phyloP scores from a whole-genome alignment of 495 filamentous ascomycete species.

The Talaromyces stipitatus region DNA sequence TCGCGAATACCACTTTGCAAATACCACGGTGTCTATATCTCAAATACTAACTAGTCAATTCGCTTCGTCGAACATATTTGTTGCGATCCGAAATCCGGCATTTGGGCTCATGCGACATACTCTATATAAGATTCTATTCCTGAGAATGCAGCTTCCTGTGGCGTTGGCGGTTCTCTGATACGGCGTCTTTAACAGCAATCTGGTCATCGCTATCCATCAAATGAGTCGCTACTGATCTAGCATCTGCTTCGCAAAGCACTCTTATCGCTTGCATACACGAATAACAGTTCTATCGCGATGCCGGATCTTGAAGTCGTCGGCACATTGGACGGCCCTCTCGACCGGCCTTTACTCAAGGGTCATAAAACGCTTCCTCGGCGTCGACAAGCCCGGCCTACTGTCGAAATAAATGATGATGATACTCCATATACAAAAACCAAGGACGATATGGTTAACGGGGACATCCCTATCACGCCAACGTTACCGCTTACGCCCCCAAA shows the following conservation, averaged over 20 bases:
- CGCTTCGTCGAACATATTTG: neutral
- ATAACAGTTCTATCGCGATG: slow-evolving; percentile 17
- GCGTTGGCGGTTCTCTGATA: neutral
- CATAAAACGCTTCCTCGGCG: slow-evolving; percentile 40
- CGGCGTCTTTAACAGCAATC: neutral
- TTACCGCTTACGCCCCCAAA: slow-evolving; percentile 36
- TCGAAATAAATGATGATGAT: slow-evolving; percentile 12
- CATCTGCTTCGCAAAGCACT: neutral
- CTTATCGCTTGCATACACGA: neutral
- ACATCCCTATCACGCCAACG: slow-evolving; percentile 19
- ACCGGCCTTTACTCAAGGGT: slow-evolving; percentile 31
- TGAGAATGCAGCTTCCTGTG: neutral
- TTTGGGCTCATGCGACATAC: neutral
- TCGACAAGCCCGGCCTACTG: slow-evolving; percentile 15
- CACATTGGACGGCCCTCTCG: slow-evolving; percentile 23
- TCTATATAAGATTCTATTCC: neutral
- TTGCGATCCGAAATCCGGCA: neutral
- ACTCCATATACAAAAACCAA: slow-evolving; percentile 7
- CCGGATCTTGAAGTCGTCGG: slow-evolving; percentile 27
- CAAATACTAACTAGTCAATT: neutral
- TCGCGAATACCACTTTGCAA: neutral
- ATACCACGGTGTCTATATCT: neutral
- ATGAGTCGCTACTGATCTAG: neutral
- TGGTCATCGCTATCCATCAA: neutral
- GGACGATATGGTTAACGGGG: slow-evolving; percentile 7